Conservation (phyloP, 2,329 filamentous ascomycete species). For the Penicillium paneum region DNA sequence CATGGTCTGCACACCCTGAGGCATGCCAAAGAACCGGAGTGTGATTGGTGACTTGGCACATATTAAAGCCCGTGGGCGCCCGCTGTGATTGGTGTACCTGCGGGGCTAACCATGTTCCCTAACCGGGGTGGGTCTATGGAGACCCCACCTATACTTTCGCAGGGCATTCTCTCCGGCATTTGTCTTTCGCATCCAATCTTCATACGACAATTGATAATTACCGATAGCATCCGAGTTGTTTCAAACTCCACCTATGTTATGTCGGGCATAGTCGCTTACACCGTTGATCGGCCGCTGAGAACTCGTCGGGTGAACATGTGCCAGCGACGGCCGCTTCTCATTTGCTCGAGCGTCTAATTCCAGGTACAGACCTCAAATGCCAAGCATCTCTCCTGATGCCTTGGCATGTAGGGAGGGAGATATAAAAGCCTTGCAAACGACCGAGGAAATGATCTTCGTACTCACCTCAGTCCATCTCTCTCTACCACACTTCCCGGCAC, state of each 20-base stretch:
- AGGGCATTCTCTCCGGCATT: not conserved
- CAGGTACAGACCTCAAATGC: not conserved
- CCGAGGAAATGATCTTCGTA: conserved; percentile 14
- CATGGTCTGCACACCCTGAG: not conserved
- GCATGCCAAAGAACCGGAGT: not conserved
- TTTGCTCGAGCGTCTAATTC: not conserved
- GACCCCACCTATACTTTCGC: not conserved
- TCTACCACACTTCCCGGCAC: not conserved
- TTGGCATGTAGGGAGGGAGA: not conserved
- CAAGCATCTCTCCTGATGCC: not conserved
- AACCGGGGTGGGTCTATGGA: not conserved
- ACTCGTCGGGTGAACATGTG: not conserved
- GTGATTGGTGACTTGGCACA: conserved; percentile 8
- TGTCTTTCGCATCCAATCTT: not conserved
- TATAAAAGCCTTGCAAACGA: conserved; percentile 12
- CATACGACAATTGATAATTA: not conserved
- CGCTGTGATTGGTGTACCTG: conserved; percentile 7
- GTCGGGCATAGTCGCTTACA: not conserved
- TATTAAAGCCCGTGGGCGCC: not conserved
- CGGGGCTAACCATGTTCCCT: not conserved
- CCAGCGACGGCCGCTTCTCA: not conserved
- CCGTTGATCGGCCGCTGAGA: not conserved
- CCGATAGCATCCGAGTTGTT: not conserved
- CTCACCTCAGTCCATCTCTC: not conserved
- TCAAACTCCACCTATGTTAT: not conserved